Conservation (phyloP, 2,329 filamentous ascomycete genomes). For the Trichoderma sp. region DNA sequence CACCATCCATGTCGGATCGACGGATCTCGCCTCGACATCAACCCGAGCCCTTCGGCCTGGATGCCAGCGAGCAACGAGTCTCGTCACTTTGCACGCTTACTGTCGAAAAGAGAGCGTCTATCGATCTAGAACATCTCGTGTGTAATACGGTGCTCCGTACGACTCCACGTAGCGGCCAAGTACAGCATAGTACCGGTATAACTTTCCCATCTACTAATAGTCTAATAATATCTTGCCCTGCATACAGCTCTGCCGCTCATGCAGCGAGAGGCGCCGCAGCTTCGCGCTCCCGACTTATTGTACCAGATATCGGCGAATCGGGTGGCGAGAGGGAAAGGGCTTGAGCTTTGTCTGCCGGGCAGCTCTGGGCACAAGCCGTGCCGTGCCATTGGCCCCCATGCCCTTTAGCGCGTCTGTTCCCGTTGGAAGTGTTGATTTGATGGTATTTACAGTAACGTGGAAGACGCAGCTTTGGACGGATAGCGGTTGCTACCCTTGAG, state of each 20-base stretch:
- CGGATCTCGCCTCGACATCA: neutral
- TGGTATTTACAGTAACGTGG: neutral
- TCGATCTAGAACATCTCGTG: neutral
- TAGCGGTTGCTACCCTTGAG: neutral
- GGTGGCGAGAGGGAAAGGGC: slow-evolving; percentile 1
- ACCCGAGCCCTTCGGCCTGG: neutral
- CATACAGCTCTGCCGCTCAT: neutral
- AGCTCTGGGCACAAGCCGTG: neutral
- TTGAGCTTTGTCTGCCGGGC: neutral
- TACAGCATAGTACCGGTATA: neutral
- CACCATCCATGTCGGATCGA: neutral
- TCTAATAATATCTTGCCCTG: neutral
- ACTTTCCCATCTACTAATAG: neutral
- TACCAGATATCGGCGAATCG: slow-evolving; percentile 6
- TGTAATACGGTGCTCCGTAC: neutral
- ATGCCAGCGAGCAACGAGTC: neutral
- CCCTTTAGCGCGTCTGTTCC: neutral
- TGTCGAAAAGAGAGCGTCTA: neutral
- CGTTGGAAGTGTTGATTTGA: neutral
- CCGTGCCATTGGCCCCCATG: neutral
- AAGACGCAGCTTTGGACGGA: neutral
- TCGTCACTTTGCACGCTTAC: neutral
- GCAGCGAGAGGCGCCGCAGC: neutral
- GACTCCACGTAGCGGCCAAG: neutral
- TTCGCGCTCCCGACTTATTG: neutral